Evolutionary conservation across 345 rosid species (phyloP), one percentile per base, ranked within the genome.

Genomic region (Lepidium sativum): DNA sequence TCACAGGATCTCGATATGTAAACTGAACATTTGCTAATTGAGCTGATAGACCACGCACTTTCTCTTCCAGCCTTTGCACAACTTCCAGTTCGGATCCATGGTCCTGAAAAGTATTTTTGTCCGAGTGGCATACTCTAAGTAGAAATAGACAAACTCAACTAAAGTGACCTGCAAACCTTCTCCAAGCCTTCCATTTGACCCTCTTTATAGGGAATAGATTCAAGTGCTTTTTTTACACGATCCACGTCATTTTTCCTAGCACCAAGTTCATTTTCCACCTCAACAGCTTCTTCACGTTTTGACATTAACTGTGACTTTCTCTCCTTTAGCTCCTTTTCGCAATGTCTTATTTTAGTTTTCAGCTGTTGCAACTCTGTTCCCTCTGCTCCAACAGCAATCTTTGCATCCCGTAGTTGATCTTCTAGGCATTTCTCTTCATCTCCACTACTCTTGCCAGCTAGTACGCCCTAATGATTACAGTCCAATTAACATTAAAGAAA

Each of bases 401-500:
- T 94, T 42, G 97, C 97, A 78, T 90, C 99, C 64, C 73, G 83
- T 52, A 94, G 81, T 78, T 94, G 99, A 81, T 94, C 97, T 75
- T 94, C 92, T 57, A 94, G 86, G 83, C 99, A 94, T 75, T 94
- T 94, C 66, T 90, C 99, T 71, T 94, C 99, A 73, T 81, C 80
- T 18, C 95, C 96, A 68, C 81, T 86, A 73, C 95, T 90, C 74
- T 94, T 94, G 34, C 99, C 99, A 82, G 92, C 96, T 59, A 90
- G 80, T 50, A 94, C 83, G 23, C 97, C 99, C 97, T 94, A 69
- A 60, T 38, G 52, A 65, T 61, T 71, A 53, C 52, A 71, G 42
- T 37, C 15, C 14, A 37, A 60, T 60, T 35, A 69, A 68, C 70
- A 74, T 29, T 27, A 60, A 27, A 67, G 7, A 31, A 42, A 23